phyloP scores from a whole-genome alignment of 2,329 filamentous ascomycete genomes.

The Ophidiomyces ophidiicola region DNA sequence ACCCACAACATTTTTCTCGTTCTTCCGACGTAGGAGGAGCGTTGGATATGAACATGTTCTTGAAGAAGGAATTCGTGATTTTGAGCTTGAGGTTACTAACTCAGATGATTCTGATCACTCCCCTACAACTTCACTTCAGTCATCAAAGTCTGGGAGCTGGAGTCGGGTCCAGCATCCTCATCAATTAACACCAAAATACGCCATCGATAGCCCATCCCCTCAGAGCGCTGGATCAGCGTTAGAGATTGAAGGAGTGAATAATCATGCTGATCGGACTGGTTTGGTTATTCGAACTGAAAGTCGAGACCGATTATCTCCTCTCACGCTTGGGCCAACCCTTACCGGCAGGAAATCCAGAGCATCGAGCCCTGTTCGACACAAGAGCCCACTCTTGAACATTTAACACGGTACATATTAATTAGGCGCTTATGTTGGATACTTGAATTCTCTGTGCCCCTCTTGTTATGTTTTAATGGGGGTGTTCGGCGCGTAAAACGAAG shows the following conservation, averaged over 20 bases:
- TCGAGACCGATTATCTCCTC: constrained; percentile 57
- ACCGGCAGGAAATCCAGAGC: constrained; percentile 34
- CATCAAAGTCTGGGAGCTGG: constrained; percentile 28
- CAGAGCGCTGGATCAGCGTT: constrained; percentile 27
- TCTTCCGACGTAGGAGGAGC: constrained; percentile 26
- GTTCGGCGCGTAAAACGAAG: too few species aligned
- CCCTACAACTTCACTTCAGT: constrained; percentile 45
- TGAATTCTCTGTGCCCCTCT: too few species aligned
- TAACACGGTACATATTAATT: too few species aligned
- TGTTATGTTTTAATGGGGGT: too few species aligned
- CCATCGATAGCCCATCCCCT: constrained; percentile 31
- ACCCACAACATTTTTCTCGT: constrained; percentile 42
- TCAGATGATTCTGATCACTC: constrained; percentile 50
- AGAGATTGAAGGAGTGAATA: constrained; percentile 13
- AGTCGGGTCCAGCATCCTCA: constrained; percentile 18
- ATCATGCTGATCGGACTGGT: constrained; percentile 51
- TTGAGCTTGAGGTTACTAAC: constrained; percentile 61
- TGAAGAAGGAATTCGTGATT: constrained; percentile 63
- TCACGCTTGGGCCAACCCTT: constrained; percentile 40
- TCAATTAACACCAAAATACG: constrained; percentile 27
- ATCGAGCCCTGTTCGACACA: constrained; percentile 36
- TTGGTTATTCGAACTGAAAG: constrained; percentile 75
- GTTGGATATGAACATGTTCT: constrained; percentile 68
- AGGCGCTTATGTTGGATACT: too few species aligned
- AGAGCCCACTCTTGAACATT: constrained; percentile 8